phyloP scores from a whole-genome alignment of 2,329 filamentous ascomycete species.

The Purpureocillium lavendulum region DNA sequence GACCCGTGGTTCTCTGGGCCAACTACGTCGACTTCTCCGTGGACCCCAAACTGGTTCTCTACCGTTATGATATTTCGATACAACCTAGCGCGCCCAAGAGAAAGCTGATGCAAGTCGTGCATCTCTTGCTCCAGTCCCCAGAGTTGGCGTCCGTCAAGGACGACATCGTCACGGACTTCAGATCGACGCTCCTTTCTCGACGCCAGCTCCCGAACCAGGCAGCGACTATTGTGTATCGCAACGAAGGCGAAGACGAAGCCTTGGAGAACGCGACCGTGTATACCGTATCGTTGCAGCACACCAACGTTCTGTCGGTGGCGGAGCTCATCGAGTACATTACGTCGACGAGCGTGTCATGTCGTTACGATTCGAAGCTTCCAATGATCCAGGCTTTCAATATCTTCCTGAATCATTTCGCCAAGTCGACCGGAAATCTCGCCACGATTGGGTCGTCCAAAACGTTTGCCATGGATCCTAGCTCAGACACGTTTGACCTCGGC shows the following conservation, averaged over 20 bases:
- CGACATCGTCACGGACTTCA: constrained; percentile 24
- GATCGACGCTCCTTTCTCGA: constrained; percentile 20
- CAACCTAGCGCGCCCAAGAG: constrained; percentile 2
- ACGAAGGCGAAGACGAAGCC: constrained; percentile 20
- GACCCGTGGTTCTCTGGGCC: constrained; percentile 6
- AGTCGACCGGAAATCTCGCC: constrained; percentile 12
- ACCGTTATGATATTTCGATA: constrained; percentile 7
- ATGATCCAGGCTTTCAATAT: constrained; percentile 13
- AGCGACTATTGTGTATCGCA: constrained; percentile 14
- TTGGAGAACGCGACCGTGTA: constrained; percentile 8
- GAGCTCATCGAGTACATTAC: constrained; percentile 17
- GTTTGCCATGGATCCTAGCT: constrained; percentile 11
- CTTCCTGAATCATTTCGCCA: constrained; percentile 22
- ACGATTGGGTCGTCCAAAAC: constrained; percentile 20
- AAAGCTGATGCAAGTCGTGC: constrained; percentile 8
- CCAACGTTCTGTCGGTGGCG: constrained; percentile 14
- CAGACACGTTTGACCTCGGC: constrained; percentile 13
- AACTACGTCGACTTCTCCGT: constrained; percentile 8
- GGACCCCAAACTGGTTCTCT: constrained; percentile 6
- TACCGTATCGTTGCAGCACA: constrained; percentile 13
- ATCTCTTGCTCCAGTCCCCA: constrained; percentile 14
- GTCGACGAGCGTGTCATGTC: constrained; percentile 12
- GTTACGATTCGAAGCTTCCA: constrained; percentile 15
- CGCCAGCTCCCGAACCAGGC: constrained; percentile 9
- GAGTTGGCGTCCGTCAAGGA: constrained; percentile 7